These are phyloP conservation scores for Orbilia javanica DNA, from an alignment of 2,329 filamentous ascomycete genomes.

Conservation along the genomic window DNA sequence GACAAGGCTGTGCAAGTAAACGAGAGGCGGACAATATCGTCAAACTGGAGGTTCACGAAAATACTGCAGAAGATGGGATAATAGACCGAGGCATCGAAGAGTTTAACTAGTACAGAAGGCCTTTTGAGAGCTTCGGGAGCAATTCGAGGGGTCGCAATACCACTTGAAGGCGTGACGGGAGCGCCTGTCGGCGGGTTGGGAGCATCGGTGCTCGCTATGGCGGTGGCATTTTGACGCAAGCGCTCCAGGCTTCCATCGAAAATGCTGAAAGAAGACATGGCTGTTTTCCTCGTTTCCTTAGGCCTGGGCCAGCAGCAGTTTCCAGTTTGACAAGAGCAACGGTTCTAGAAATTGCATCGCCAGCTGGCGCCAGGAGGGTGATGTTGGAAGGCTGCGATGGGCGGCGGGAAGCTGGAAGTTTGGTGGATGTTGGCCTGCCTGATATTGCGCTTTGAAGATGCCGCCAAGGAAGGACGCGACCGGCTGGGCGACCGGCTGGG, in stretches of 20 bases:
- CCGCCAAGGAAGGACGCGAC: conserved; percentile 19
- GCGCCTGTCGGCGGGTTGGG: not conserved
- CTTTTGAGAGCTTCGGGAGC: not conserved
- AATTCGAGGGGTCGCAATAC: not conserved
- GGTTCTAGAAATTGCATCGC: not conserved
- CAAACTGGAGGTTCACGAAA: conserved; percentile 24
- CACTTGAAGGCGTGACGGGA: not conserved
- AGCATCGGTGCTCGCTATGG: not conserved
- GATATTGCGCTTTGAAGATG: not conserved
- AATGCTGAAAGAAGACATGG: not conserved
- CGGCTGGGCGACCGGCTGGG: not conserved
- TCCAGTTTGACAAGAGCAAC: not conserved
- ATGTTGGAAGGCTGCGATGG: not conserved
- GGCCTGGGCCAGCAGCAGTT: not conserved
- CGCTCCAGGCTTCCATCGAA: not conserved
- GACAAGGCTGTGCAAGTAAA: conserved; percentile 37
- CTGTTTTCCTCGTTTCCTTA: not conserved
- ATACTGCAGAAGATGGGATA: conserved; percentile 47
- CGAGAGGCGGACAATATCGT: conserved; percentile 44
- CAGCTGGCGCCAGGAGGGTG: not conserved
- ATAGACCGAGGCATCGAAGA: conserved; percentile 36
- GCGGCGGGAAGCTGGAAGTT: not conserved
- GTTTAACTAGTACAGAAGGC: conserved; percentile 27
- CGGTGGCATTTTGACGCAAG: not conserved
- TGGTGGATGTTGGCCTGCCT: not conserved